These are phyloP conservation scores for Stachybotrys chartarum DNA, from an alignment of 2,329 filamentous ascomycete species.

Conservation along the genomic window DNA sequence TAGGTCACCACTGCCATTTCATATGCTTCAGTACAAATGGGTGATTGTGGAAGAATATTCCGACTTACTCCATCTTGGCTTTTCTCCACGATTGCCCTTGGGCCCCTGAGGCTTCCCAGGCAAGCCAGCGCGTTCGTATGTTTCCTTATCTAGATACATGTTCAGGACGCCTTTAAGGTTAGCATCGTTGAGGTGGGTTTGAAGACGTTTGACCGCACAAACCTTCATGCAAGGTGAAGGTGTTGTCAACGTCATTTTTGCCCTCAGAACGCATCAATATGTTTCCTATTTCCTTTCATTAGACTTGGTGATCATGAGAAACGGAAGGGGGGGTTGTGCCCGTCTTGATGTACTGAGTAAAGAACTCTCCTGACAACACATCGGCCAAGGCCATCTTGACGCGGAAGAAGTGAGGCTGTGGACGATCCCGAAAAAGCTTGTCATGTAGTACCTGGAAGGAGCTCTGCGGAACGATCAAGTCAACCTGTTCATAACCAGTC, in stretches of 20 bases:
- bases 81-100: slow-evolving; percentile 52
- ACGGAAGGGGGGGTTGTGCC: slow-evolving; percentile 36
- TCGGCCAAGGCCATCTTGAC: slow-evolving; percentile 68
- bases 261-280: slow-evolving; percentile 81
- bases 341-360: slow-evolving; percentile 76
- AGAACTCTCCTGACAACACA: slow-evolving; percentile 68
- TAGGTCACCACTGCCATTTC: slow-evolving; percentile 58
- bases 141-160: slow-evolving; percentile 72
- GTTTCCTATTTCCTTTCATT: slow-evolving; percentile 48
- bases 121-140: slow-evolving; percentile 77
- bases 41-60: neutral
- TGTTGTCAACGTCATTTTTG: slow-evolving; percentile 59
- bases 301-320: neutral
- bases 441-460: slow-evolving; percentile 46
- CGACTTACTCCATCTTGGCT: slow-evolving; percentile 64
- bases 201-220: slow-evolving; percentile 9
- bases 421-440: slow-evolving; percentile 35
- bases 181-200: neutral
- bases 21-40: neutral
- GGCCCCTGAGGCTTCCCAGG: slow-evolving; percentile 59
- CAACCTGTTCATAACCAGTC: slow-evolving; percentile 32
- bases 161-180: slow-evolving; percentile 53
- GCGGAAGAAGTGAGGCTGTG: slow-evolving; percentile 49
- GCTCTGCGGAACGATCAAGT: slow-evolving; percentile 66
- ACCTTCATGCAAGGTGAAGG: slow-evolving; percentile 67